A percentile compares a stretch with the other conserved stretches of the same genome.
Conservation (phyloP, 2,329 filamentous ascomycete species). For the Exophiala oligosperma region DNA sequence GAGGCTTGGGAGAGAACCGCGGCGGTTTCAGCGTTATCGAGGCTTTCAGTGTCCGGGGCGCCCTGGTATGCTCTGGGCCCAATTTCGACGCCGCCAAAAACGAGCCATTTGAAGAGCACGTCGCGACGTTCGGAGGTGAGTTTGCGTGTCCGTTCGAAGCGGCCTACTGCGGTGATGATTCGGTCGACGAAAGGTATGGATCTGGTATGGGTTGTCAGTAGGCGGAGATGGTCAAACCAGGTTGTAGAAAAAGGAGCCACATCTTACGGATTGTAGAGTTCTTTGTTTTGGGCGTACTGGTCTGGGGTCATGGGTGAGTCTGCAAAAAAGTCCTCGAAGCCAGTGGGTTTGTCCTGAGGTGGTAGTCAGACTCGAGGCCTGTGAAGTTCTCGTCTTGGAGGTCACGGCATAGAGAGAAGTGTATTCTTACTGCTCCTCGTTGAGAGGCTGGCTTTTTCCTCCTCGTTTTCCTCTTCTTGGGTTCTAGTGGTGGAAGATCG, state of each 20-base stretch:
- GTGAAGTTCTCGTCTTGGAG: too few relatives aligned
- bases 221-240: not conserved
- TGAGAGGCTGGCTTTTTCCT: constrained; percentile 41
- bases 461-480: constrained; percentile 34
- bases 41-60: constrained; percentile 59
- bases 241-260: constrained; percentile 9
- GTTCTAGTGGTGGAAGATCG: constrained; percentile 14
- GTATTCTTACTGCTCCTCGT: constrained; percentile 35
- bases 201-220: constrained; percentile 36
- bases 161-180: constrained; percentile 80
- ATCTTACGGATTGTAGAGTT: constrained; percentile 66
- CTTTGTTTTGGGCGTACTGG: constrained; percentile 65
- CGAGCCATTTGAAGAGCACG: constrained; percentile 77
- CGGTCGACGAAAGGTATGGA: constrained; percentile 61
- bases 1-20: constrained; percentile 56
- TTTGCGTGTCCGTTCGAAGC: constrained; percentile 75
- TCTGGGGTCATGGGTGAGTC: constrained; percentile 75
- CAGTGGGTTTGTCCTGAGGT: constrained; percentile 52
- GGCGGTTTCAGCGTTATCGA: constrained; percentile 65
- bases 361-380: not conserved
- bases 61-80: constrained; percentile 63
- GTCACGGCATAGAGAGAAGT: constrained; percentile 9
- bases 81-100: constrained; percentile 76
- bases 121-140: constrained; percentile 62
- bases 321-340: constrained; percentile 78